These are phyloP conservation scores for Kluyveromyces starmeri DNA, from an alignment of 805 yeast genomes.

Conservation along the genomic window DNA sequence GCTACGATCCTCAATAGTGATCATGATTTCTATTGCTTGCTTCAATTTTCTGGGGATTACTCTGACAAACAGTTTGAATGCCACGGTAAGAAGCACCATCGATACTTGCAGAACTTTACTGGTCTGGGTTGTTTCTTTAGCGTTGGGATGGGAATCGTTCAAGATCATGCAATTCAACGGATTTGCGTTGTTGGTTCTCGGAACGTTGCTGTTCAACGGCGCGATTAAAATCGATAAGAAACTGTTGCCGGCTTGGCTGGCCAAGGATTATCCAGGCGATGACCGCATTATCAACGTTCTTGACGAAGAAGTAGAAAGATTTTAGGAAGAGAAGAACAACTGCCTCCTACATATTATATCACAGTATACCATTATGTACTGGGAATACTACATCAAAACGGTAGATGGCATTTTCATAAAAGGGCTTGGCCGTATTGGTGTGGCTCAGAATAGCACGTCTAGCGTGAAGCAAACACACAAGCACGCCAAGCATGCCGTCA, in stretches of 20 bases:
- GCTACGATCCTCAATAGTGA: constrained; percentile 46
- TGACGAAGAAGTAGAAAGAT: constrained; percentile 37
- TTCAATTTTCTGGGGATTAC: constrained; percentile 71
- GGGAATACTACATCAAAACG: too few relatives aligned
- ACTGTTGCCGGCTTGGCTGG: constrained; percentile 41
- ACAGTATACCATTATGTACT: too few relatives aligned
- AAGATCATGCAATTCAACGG: constrained; percentile 54
- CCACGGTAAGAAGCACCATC: constrained; percentile 71
- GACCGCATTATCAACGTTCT: constrained; percentile 28
- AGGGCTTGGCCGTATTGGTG: too few relatives aligned
- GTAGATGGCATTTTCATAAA: too few relatives aligned
- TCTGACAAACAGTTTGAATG: constrained; percentile 54
- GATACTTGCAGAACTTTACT: constrained; percentile 69
- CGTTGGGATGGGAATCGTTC: constrained; percentile 70
- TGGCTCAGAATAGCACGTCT: constrained; percentile 37
- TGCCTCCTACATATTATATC: too few relatives aligned
- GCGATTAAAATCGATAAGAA: constrained; percentile 44
- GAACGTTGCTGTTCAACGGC: constrained; percentile 68
- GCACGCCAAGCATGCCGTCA: constrained; percentile 46
- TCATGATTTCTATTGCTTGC: constrained; percentile 62
- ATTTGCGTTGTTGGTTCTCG: constrained; percentile 53
- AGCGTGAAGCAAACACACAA: constrained; percentile 48
- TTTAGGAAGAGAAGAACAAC: too few relatives aligned
- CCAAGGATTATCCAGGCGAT: constrained; percentile 22
- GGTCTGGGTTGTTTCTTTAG: constrained; percentile 65